Base-by-base conservation (phyloP, 306 rosid species). In the Medicago arabica region DNA sequence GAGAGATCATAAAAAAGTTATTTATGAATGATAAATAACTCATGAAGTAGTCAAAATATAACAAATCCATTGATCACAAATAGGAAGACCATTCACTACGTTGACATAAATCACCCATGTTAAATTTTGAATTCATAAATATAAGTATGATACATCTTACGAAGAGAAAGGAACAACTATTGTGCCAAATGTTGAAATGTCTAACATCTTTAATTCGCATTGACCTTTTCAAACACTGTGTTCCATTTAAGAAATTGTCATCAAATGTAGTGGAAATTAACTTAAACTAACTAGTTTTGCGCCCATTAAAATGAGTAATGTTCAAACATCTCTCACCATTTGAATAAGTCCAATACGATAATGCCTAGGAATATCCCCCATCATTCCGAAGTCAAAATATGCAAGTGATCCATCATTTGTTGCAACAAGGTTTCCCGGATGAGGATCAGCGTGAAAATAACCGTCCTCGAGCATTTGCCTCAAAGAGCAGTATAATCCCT, bases 371-470 rank as follows among this genome's bases (percentile, higher is more conserved):
- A 92, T 90, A 78, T 92, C 97, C 68, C 99, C 99, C 96, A 90
- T 92, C 99, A 95, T 95, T 85, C 99, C 99, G 74, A 95, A 95
- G 85, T 95, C 97, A 83, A 92, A 95, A 84, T 95, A 92, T 41
- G 93, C 97, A 78, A 95, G 93, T 64, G 90, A 80, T 58, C 97
- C 99, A 75, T 84, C 83, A 21, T 80, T 79, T 21, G 82, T 80
- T 10, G 97, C 97, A 76, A 95, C 99, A 71, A 95, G 97, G 84
- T 95, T 95, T 78, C 99, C 99, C 3, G 99, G 99, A 90, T 92
- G 99, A 54, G 99, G 99, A 77, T 92, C 99, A 25, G 99, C 99
- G 85, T 95, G 99, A 81, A 92, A 95, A 79, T 77, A 90, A 36
- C 97, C 99, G 70, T 84, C 92, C 87, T 92, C 99, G 66, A 95